Base-by-base conservation (phyloP, 371 early-diverging fungal species). In the Funneliformis caledonium region DNA sequence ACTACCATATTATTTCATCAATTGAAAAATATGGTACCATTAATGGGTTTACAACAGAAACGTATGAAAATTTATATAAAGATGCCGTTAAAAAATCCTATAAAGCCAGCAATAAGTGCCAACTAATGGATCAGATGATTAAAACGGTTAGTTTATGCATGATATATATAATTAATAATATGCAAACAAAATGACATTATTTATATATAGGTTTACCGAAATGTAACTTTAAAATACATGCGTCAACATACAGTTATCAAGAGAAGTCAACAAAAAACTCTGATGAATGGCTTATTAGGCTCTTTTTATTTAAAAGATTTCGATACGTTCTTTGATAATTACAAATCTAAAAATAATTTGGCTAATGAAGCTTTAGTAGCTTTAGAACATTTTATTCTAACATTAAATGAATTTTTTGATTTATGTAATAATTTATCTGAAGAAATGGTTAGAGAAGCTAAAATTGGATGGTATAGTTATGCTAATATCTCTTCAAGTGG, bases 1-100 rank as follows among this genome's bases (percentile, higher is more conserved):
- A 26, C 12, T 73, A 56, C 33, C 14, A 73, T 50, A 48, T 16
- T 26, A 73, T 73, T 73, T 19, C n/a, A 22, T n/a, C 52, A 56
- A 52, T 73, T 47, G 50, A 56, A 56, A 31, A 73, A 10, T 73
- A 22, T 56, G 73, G 33, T 7, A 56, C 73, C 11, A 73, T 73
- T 43, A 73, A 73, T 2, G 1, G 56, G 9, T 73, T 33, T 4
- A 73, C 73, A 2, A 52, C 33, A 14, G 73, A 73, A 5, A 73
- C 73, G 0, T 73, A 73, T 14, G 37, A 73, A 26, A 22, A 14
- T 50, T 56, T 73, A 26, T 37, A 73, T 12, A 73, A 52, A 50
- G 11, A 50, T 37, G 50, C 9, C n/a, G 69, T 69, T 14, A 73
- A 73, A 52, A 73, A 31, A 1, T 12, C 33, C 50, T 73, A 73